Conservation (phyloP, 768 basidiomycete genomes). For the Trametes coccinea region DNA sequence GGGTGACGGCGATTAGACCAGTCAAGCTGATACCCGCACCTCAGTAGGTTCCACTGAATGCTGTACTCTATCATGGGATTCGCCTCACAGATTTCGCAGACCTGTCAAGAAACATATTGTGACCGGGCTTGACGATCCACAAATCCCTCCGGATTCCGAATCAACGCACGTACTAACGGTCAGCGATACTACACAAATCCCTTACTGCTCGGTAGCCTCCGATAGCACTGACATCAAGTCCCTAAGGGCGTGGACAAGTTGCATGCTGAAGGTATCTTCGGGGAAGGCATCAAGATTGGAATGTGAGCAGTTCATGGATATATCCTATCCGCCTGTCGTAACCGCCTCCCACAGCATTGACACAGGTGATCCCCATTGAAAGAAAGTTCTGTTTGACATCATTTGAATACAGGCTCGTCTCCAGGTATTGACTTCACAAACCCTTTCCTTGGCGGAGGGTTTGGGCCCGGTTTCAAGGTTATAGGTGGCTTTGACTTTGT, state of each 20-base stretch:
- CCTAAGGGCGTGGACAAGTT: conserved; percentile 61
- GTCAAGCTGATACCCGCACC: conserved; percentile 46
- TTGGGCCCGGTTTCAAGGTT: conserved; percentile 54
- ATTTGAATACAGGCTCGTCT: background rate
- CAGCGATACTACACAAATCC: conserved; percentile 17
- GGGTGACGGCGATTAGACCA: conserved; percentile 61
- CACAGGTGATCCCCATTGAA: conserved; percentile 18
- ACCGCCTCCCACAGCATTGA: conserved; percentile 45
- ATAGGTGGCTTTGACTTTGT: conserved; percentile 60
- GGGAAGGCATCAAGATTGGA: conserved; percentile 67
- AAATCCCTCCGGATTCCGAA: conserved; percentile 46
- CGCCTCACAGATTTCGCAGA: conserved; percentile 31
- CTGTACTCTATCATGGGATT: too few species aligned
- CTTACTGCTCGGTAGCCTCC: too few species aligned
- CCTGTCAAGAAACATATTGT: conserved; percentile 46
- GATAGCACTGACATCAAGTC: background rate
- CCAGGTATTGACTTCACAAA: conserved; percentile 59
- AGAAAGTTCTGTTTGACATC: background rate
- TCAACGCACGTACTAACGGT: conserved; percentile 59
- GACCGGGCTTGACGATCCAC: conserved; percentile 42
- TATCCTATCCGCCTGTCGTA: background rate
- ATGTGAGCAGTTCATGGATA: conserved; percentile 42
- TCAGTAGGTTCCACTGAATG: conserved; percentile 31
- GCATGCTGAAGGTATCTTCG: conserved; percentile 61
- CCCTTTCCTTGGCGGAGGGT: conserved; percentile 52